A percentile compares a stretch with the other conserved stretches of the same genome.
Evolutionary conservation across 805 yeast species (phyloP).

Genomic region (Ogataea paradorogensis): DNA sequence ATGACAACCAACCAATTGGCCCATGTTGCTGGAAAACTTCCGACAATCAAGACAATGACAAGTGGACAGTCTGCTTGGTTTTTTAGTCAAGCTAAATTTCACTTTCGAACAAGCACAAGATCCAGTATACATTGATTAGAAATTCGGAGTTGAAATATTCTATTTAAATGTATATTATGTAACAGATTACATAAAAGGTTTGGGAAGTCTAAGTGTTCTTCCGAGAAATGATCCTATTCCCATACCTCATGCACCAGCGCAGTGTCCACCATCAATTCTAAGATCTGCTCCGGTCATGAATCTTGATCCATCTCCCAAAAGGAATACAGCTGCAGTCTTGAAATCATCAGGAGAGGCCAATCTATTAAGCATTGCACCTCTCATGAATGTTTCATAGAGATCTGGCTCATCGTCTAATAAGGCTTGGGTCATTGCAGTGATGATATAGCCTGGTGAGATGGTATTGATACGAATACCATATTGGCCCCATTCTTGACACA

Average conservation of each 20-base stretch:
- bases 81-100: not conserved
- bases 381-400: conserved; percentile 18
- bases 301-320: conserved; percentile 17
- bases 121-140: conserved; percentile 1
- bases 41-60: conserved; percentile 10
- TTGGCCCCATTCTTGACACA: conserved; percentile 46
- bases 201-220: no score
- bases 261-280: conserved; percentile 19
- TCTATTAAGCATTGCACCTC: conserved; percentile 19
- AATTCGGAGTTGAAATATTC: not conserved
- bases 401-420: conserved; percentile 39
- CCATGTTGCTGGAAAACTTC: not conserved
- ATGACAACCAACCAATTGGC: not conserved
- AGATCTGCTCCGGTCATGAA: conserved; percentile 20
- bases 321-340: conserved; percentile 17
- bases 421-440: conserved; percentile 39
- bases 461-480: conserved; percentile 52
- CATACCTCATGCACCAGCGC: conserved; percentile 34
- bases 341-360: conserved; percentile 18
- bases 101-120: conserved; percentile 2
- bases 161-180: conserved; percentile 16
- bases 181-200: conserved; percentile 22
- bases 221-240: no score
- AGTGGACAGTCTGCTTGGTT: not conserved
- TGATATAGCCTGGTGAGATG: conserved; percentile 49